Evolutionary conservation across 2,329 filamentous ascomycete genomes (phyloP), one percentile per base, ranked within the genome.

Genomic region (Calonectria honghensis): DNA sequence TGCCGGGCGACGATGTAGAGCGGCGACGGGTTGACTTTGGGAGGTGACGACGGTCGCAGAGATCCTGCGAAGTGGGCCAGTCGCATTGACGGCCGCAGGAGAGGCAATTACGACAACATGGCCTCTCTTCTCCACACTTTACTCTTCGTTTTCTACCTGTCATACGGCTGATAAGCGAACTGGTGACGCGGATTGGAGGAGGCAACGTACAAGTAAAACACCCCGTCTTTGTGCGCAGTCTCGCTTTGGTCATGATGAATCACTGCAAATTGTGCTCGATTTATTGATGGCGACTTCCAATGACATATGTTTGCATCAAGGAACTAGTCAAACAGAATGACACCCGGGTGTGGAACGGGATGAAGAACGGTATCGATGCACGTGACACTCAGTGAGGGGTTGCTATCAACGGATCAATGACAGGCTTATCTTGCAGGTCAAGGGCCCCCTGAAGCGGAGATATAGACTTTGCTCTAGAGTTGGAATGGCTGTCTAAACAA

Each of bases 81-180:
- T 20, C 59, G 39, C 73, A 75, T n/a, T 68, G 29, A 20, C 57
- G 73, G 14, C 65, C 50, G 24, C 20, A 35, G 20, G 29, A 14
- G 54, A 65, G 54, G 64, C 73, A 75, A 48, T 75, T 75, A 9
- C 54, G 73, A 41, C 73, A 75, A 4, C 10, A 75, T 32, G 73
- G 69, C 64, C 64, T 68, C 48, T 75, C 69, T 37, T 75, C 73
- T 27, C 69, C 69, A 41, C 73, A 75, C 24, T 75, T 75, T 20
- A 75, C 73, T 32, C 64, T 68, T 35, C 73, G 69, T 48, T 57
- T 75, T 29, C 73, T 63, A 50, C 73, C 73, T 75, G 31, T 18
- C 27, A 50, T 18, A 24, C 9, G 18, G 24, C 31, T 66, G 32
- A 65, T 39, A 37, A 51, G 48, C 16, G 54, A 0, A 31, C 9